Base-by-base conservation (phyloP, 2,329 filamentous ascomycete genomes). In the Diaporthe vaccinii region DNA sequence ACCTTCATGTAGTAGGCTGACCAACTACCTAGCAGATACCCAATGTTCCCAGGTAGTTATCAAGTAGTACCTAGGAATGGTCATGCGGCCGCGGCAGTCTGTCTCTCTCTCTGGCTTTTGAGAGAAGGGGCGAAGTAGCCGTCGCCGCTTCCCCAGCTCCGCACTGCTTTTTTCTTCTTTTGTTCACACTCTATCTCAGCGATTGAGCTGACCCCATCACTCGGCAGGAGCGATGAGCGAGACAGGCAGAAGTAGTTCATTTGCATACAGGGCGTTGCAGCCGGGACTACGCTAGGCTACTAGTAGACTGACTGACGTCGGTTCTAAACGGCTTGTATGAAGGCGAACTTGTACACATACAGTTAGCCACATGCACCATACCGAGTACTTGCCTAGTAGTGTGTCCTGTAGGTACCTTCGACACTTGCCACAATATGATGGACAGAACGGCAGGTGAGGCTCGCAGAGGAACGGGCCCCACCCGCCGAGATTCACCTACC, bases 101-200 rank as follows among this genome's bases (percentile, higher is more conserved):
- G n/a, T 61, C 22, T 41, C 14, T 61, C 22, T 41, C 14, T 20
- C 25, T 65, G 14, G 39, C 20, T 44, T 65, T 46, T 20, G 25
- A n/a, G 25, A n/a, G 25, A 34, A 34, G n/a, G 8, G 25, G 41
- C 7, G 9, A 22, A 1, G 31, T 9, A 17, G 44, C 20, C 31
- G n/a, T 67, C 28, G 28, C 61, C 61, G 31, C 44, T 68, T 68
- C 65, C 46, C 46, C 65, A 68, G 46, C 17, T 34, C 31, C 6
- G 22, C 65, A 39, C 14, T 39, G 22, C 46, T 53, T 39, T 25
- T 39, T 39, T 39, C 36, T 39, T 39, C 34, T 34, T 39, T 12
- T 12, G 36, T 39, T 34, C 53, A 6, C 51, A 55, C 51, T 55
- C 8, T 36, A 41, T 41, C 61, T 20, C 62, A 51, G 28, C 31